These are phyloP conservation scores for Xylariaceae sp. DNA, from an alignment of 2,329 filamentous ascomycete genomes.

Conservation along the genomic window DNA sequence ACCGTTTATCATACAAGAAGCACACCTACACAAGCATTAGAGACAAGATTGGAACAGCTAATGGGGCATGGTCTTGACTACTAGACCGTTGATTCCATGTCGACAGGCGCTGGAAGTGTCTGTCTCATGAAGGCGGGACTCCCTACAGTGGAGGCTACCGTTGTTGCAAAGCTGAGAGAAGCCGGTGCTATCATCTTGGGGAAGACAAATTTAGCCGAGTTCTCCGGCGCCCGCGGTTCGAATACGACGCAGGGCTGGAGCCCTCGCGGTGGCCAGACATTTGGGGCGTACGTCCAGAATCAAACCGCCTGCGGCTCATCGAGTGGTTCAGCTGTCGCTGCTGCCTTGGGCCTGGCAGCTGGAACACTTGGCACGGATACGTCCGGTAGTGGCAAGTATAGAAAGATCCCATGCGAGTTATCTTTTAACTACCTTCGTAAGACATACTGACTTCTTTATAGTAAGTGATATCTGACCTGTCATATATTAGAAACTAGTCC, in stretches of 20 bases:
- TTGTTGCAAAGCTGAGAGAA: slow-evolving; percentile 52
- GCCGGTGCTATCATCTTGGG: slow-evolving; percentile 59
- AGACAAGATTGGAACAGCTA: too few relatives aligned
- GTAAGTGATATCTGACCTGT: too few relatives aligned
- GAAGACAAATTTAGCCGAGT: slow-evolving; percentile 58
- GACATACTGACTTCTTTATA: too few relatives aligned
- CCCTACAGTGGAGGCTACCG: slow-evolving; percentile 31
- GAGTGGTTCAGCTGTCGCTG: slow-evolving; percentile 59
- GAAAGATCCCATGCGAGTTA: too few relatives aligned
- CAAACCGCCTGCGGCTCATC: slow-evolving; percentile 62
- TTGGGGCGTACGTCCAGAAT: slow-evolving; percentile 57
- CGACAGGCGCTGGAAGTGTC: slow-evolving; percentile 12
- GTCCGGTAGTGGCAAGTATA: slow-evolving; percentile 58
- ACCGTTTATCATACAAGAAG: too few relatives aligned
- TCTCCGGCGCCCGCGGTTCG: slow-evolving; percentile 54
- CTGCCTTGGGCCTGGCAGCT: slow-evolving; percentile 58
- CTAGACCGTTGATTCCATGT: slow-evolving; percentile 46
- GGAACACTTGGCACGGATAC: slow-evolving; percentile 64
- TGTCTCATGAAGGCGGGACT: slow-evolving; percentile 6
- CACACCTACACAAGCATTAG: too few relatives aligned
- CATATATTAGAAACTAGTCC: too few relatives aligned
- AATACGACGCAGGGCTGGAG: slow-evolving; percentile 62
- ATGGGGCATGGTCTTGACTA: too few relatives aligned
- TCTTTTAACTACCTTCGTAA: too few relatives aligned
- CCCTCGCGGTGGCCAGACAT: slow-evolving; percentile 59